Conservation (phyloP, 1,284 basidiomycete genomes). For the Exobasidium rhododendri region DNA sequence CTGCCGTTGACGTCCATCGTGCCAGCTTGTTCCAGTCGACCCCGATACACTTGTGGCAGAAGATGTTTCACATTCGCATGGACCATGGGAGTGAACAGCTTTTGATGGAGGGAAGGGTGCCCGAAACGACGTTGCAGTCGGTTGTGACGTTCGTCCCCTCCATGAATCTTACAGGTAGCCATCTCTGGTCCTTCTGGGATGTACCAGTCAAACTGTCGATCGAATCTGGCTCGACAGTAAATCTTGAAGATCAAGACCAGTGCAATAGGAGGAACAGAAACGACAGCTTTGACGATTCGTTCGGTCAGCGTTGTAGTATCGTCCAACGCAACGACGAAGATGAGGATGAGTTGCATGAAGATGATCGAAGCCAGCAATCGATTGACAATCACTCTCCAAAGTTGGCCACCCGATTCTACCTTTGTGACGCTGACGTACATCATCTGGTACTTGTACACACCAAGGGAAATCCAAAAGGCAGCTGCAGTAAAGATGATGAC, state of each 20-base stretch:
- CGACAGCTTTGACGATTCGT: slow-evolving; percentile 41
- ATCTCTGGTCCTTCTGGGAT: slow-evolving; percentile 45
- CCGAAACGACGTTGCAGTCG: slow-evolving; percentile 51
- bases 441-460: slow-evolving; percentile 54
- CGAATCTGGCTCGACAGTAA: slow-evolving; percentile 42
- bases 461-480: slow-evolving; percentile 39
- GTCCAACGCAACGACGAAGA: slow-evolving; percentile 39
- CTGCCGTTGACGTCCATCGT: slow-evolving; percentile 33
- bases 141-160: slow-evolving; percentile 41
- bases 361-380: slow-evolving; percentile 47
- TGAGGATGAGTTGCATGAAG: slow-evolving; percentile 52
- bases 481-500: slow-evolving; percentile 42
- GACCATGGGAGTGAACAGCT: slow-evolving; percentile 49
- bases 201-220: slow-evolving; percentile 49
- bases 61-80: slow-evolving; percentile 44
- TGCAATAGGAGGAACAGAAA: slow-evolving; percentile 41
- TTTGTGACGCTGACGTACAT: slow-evolving; percentile 54
- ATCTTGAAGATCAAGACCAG: slow-evolving; percentile 47
- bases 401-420: slow-evolving; percentile 52
- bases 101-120: slow-evolving; percentile 48
- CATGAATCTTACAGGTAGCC: slow-evolving; percentile 33
- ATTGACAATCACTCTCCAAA: slow-evolving; percentile 51
- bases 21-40: slow-evolving; percentile 29
- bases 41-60: slow-evolving; percentile 43
- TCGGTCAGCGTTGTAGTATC: slow-evolving; percentile 22